phyloP scores from a whole-genome alignment of 2,329 filamentous ascomycete species.

The Dothideomycetidae sp. region DNA sequence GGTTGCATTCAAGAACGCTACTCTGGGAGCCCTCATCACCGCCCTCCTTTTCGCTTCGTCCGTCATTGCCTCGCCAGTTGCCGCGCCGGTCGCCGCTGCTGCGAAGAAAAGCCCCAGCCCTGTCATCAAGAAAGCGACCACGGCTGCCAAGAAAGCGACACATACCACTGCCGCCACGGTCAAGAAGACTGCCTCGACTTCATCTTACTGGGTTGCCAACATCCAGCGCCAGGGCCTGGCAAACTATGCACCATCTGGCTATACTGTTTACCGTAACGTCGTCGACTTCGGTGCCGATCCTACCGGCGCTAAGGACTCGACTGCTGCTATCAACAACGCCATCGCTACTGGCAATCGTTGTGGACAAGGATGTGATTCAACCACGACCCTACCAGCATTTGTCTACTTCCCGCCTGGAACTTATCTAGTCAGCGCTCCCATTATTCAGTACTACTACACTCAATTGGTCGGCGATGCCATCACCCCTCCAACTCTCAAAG shows the following conservation, averaged over 20 bases:
- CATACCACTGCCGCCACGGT: background rate
- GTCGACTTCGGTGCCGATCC: constrained; percentile 33
- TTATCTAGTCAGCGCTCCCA: constrained; percentile 65
- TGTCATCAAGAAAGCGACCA: constrained; percentile 1
- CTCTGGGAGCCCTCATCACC: constrained; percentile 2
- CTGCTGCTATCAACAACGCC: constrained; percentile 71
- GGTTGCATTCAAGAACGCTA: constrained; percentile 6
- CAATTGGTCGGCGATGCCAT: constrained; percentile 75
- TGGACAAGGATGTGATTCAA: constrained; percentile 66
- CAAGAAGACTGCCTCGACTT: constrained; percentile 15
- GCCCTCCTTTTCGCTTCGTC: constrained; percentile 7
- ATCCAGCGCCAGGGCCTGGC: constrained; percentile 56
- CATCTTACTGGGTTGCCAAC: constrained; percentile 56
- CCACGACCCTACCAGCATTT: constrained; percentile 68
- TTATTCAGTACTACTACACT: constrained; percentile 83
- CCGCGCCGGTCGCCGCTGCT: constrained; percentile 7
- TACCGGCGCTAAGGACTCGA: constrained; percentile 65
- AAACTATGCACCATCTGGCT: constrained; percentile 47
- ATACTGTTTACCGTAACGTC: constrained; percentile 45
- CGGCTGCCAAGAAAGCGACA: background rate
- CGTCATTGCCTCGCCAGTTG: constrained; percentile 4
- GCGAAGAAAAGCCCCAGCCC: too few relatives aligned
- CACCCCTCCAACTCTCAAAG: constrained; percentile 45
- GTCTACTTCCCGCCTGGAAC: constrained; percentile 87
- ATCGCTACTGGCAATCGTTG: constrained; percentile 69